A percentile compares a stretch with the other conserved stretches of the same genome.
These are phyloP conservation scores for Orbilia brochopaga DNA, from an alignment of 2,329 filamentous ascomycete genomes.

Conservation along the genomic window DNA sequence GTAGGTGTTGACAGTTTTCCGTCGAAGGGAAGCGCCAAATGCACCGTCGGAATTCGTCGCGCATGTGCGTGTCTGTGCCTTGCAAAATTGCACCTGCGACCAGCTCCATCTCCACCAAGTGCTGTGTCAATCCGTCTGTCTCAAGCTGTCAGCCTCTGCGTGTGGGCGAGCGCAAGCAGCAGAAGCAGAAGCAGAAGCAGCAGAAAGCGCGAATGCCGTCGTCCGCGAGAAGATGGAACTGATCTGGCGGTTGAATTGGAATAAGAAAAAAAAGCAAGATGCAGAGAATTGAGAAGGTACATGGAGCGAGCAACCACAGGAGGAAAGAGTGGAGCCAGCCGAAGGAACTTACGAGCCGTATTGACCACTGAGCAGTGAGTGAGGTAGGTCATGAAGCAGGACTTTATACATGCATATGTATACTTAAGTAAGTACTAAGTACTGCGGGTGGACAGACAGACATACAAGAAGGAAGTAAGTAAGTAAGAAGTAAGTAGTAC, in stretches of 20 bases:
- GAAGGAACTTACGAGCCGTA: background rate
- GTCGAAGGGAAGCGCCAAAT: background rate
- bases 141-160: background rate
- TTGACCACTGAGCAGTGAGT: no score
- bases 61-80: slow-evolving; percentile 5
- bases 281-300: slow-evolving; percentile 7
- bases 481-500: no score
- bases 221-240: background rate
- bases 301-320: slow-evolving; percentile 6
- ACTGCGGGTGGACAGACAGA: no score
- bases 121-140: background rate
- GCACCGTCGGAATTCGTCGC: slow-evolving; percentile 10
- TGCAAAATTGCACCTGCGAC: background rate
- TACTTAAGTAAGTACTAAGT: no score
- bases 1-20: background rate
- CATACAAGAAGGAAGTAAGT: no score
- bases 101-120: background rate
- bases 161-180: background rate
- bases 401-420: no score
- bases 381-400: no score
- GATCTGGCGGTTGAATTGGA: slow-evolving; percentile 1
- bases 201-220: background rate
- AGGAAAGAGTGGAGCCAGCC: slow-evolving; percentile 5
- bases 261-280: background rate
- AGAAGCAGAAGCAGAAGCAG: no score